Percentiles rank a stretch among this genome's conserved stretches.
phyloP scores from a whole-genome alignment of 371 early-diverging fungal genomes.

The Mucor plumbeus region DNA sequence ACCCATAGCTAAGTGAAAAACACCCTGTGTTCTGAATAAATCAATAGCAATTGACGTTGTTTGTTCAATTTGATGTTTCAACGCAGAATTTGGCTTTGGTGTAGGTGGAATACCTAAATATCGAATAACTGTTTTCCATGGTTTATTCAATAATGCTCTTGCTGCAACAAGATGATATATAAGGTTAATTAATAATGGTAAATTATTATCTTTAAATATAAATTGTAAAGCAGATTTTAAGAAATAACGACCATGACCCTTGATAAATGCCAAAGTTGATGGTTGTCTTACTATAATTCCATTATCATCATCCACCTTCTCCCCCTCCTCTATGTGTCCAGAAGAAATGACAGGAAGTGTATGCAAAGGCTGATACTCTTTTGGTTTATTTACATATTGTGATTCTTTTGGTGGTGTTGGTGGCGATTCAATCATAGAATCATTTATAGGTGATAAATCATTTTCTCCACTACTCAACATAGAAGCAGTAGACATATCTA shows the following conservation, averaged over 20 bases:
- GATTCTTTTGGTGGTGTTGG: conserved; percentile 11
- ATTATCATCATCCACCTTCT: not conserved
- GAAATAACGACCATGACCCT: conserved; percentile 34
- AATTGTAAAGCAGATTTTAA: conserved; percentile 26
- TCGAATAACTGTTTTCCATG: conserved; percentile 26
- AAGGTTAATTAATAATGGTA: conserved; percentile 43
- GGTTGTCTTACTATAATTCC: conserved; percentile 16
- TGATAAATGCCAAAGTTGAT: conserved; percentile 28
- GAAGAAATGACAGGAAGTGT: conserved; percentile 1
- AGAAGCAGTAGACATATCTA: conserved; percentile 48
- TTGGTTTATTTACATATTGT: not conserved
- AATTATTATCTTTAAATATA: conserved; percentile 49
- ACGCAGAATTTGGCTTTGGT: conserved; percentile 5
- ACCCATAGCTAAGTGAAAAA: conserved; percentile 44
- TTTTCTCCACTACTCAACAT: conserved; percentile 19
- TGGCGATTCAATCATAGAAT: conserved; percentile 9
- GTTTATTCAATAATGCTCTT: conserved; percentile 28
- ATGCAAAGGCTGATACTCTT: not conserved
- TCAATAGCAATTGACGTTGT: conserved; percentile 32
- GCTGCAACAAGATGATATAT: conserved; percentile 43
- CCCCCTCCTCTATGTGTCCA: not conserved
- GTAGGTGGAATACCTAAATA: conserved; percentile 23
- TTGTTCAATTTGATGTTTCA: conserved; percentile 22
- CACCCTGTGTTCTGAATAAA: conserved; percentile 40
- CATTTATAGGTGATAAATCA: not conserved